Percentiles rank a stretch among this genome's conserved stretches.
These are phyloP conservation scores for Blastocystis sp. DNA, from an alignment of 352 stramenopile genomes.

Conservation along the genomic window DNA sequence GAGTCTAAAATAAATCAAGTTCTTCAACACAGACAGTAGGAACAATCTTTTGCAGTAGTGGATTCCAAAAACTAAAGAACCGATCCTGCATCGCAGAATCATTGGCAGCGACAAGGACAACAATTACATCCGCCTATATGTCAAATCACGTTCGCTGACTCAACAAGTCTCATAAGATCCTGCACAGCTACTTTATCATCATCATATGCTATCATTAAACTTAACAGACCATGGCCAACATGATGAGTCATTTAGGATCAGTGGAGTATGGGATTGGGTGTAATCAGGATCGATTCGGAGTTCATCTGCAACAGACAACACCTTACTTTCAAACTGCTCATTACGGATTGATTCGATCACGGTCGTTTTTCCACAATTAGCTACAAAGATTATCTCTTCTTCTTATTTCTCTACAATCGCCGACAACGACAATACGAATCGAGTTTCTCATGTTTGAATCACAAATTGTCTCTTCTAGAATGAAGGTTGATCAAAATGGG, in stretches of 20 bases:
- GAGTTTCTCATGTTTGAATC: neutral
- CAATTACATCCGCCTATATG: conserved; percentile 37
- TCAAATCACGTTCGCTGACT: neutral
- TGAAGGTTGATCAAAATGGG: neutral
- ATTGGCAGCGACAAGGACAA: neutral
- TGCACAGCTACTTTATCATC: neutral
- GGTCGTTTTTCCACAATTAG: conserved; percentile 39
- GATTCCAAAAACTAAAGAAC: neutral
- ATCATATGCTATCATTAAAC: neutral
- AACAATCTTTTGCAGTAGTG: neutral
- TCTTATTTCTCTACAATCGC: neutral
- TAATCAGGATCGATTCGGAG: neutral
- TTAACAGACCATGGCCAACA: neutral
- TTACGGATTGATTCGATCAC: conserved; percentile 15
- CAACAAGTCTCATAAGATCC: neutral
- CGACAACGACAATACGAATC: conserved; percentile 17
- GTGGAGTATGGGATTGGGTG: neutral
- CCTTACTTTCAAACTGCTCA: neutral
- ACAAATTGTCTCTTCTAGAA: neutral
- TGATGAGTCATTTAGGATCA: conserved; percentile 37
- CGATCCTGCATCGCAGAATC: neutral
- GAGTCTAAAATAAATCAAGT: neutral
- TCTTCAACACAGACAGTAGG: neutral
- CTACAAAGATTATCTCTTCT: neutral
- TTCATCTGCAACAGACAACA: neutral